Base-by-base conservation (phyloP, 2,329 filamentous ascomycete species). In the Pestalotiopsis sp. region DNA sequence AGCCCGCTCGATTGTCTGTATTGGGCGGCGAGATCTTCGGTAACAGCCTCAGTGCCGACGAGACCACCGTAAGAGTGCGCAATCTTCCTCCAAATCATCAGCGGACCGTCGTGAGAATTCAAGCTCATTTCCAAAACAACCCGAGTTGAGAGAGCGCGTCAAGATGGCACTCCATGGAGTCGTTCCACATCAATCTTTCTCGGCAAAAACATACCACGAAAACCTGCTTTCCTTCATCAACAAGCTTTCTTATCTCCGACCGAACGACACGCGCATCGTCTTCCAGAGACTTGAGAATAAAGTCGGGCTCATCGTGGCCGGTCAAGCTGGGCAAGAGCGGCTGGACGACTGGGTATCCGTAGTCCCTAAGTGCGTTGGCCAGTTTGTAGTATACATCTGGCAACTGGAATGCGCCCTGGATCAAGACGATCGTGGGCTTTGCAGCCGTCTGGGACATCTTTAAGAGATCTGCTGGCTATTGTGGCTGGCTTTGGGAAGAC, bases 1-100 rank as follows among this genome's bases (percentile, higher is more conserved):
- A 10, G 17, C 17, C 40, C 14, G 65, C n/a, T 14, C 0, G 10
- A 2, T 13, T n/a, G n/a, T n/a, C 73, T 70, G 38, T 66, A 64
- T 13, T 26, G 22, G 13, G 64, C 63, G 20, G 52, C 70, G 24
- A 74, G 57, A 2, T 71, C 68, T 56, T 73, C 63, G 3, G 67
- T 48, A 0, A 72, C 64, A 6, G 70, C 73, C 57, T 75, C 70
- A 17, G 64, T 69, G n/a, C 73, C 70, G 3, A 74, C 70, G 2
- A 74, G 68, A 2, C 73, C 73, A 17, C 73, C 72, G 35, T 73
- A 75, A 3, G 73, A 75, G 67, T 75, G 73, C 71, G 74, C 72
- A 1, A 73, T 3, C 44, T 52, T n/a, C n/a, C 14, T n/a, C n/a
- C 14, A 52, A 2, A n/a, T 52, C 7, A 35, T 35, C 30, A 35